Evolutionary conservation across 768 basidiomycete species (phyloP).

Genomic region (Antrodiella citrinella): DNA sequence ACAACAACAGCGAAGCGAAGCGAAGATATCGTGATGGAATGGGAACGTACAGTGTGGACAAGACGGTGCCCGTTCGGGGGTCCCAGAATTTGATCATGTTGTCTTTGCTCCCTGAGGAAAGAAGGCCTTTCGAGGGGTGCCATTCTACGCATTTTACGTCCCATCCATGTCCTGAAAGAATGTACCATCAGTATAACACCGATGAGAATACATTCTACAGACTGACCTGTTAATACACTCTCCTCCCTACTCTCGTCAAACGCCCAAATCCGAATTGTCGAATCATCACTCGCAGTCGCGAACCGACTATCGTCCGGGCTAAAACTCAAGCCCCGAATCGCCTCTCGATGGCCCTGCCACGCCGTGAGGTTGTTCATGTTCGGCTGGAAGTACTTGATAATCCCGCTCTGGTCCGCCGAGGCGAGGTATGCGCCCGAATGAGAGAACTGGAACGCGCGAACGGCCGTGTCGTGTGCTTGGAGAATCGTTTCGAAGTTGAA

Average conservation of each 20-base stretch:
- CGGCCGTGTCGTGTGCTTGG: conserved; percentile 95
- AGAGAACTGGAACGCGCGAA: conserved; percentile 84
- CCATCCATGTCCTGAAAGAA: conserved; percentile 86
- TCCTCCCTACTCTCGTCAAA: conserved; percentile 91
- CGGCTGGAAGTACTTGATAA: conserved; percentile 98
- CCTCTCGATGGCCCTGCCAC: conserved; percentile 93
- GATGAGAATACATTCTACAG: neutral
- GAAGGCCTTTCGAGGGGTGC: conserved; percentile 94
- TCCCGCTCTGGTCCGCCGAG: conserved; percentile 86
- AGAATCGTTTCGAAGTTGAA: conserved; percentile 99
- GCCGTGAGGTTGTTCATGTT: conserved; percentile 98
- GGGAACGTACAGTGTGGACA: conserved; percentile 75
- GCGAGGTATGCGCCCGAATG: conserved; percentile 92
- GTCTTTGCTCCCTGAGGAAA: conserved; percentile 95
- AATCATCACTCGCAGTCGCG: conserved; percentile 94
- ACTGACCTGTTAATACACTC: conserved; percentile 69
- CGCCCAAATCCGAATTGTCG: conserved; percentile 90
- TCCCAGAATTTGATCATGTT: conserved; percentile 99
- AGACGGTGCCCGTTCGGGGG: conserved; percentile 82
- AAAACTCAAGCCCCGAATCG: conserved; percentile 86
- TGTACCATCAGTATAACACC: neutral
- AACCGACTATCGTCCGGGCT: conserved; percentile 89
- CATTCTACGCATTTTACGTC: conserved; percentile 98
- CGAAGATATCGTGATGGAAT: neutral
- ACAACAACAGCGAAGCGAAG: neutral